Evolutionary conservation across 2,329 filamentous ascomycete genomes (phyloP).

Genomic region (Colletotrichum australisinense): DNA sequence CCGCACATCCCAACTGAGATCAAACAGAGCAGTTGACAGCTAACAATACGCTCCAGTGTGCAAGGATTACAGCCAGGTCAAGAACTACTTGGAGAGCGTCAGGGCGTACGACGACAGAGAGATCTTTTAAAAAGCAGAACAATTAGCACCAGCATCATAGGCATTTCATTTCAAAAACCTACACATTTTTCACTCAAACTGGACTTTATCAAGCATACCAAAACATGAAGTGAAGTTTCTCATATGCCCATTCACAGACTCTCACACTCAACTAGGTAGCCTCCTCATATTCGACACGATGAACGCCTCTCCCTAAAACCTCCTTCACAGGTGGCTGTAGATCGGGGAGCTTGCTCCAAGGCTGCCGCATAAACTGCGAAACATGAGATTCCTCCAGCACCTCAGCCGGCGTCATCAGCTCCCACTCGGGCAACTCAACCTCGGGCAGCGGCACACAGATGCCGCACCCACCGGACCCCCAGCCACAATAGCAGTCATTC

Average conservation of each 20-base stretch:
- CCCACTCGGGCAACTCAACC: slow-evolving; percentile 9
- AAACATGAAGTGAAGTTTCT: neutral
- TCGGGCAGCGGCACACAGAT: slow-evolving; percentile 8
- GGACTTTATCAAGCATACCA: neutral
- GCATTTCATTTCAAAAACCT: slow-evolving; percentile 1
- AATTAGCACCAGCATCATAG: neutral
- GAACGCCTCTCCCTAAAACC: neutral
- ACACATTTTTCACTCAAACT: neutral
- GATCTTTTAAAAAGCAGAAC: slow-evolving; percentile 47
- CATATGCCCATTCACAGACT: neutral
- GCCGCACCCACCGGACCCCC: neutral
- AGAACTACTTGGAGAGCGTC: slow-evolving; percentile 55
- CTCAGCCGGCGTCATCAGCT: slow-evolving; percentile 3
- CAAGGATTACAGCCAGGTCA: slow-evolving; percentile 55
- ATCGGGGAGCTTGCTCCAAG: neutral
- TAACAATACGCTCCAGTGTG: slow-evolving; percentile 46
- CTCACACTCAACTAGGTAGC: neutral
- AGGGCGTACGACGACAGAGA: slow-evolving; percentile 57
- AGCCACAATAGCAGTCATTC: slow-evolving; percentile 17
- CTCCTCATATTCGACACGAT: neutral
- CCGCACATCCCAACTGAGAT: neutral
- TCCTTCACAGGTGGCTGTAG: neutral
- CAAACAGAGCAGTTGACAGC: neutral
- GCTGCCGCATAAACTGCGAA: neutral
- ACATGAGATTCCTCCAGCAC: neutral